Conservation (phyloP, 2,329 filamentous ascomycete genomes). For the Bipolaris cookei region DNA sequence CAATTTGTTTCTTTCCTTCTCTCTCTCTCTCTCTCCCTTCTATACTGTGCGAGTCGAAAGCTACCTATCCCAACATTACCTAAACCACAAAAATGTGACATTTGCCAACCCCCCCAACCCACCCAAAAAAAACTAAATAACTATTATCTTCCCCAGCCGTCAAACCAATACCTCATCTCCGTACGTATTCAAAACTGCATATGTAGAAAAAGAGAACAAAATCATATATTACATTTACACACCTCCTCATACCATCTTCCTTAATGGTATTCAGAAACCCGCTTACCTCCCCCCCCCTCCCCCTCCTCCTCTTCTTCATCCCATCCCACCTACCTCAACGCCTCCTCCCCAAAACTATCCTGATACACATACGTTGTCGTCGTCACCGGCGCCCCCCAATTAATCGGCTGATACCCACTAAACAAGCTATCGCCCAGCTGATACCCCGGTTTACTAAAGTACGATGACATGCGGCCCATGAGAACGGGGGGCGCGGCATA, state of each 20-base stretch:
- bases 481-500: slow-evolving; percentile 32
- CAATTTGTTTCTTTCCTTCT: no score
- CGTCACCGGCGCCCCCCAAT: background rate
- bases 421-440: slow-evolving; percentile 41
- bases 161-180: no score
- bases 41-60: no score
- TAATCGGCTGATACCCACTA: slow-evolving; percentile 29
- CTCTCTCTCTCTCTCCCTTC: no score
- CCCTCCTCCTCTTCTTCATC: background rate
- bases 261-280: background rate
- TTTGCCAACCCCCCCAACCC: no score
- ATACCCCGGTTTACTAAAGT: slow-evolving; percentile 43
- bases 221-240: background rate
- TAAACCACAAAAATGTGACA: no score
- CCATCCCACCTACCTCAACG: background rate
- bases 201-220: no score
- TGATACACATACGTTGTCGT: background rate
- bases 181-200: no score
- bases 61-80: no score
- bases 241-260: background rate
- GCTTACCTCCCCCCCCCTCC: no score
- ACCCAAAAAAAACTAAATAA: no score
- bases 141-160: no score
- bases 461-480: slow-evolving; percentile 44
- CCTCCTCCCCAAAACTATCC: slow-evolving; percentile 7